These are phyloP conservation scores for Daldinia caldariorum DNA, from an alignment of 495 filamentous ascomycete genomes.

Conservation along the genomic window DNA sequence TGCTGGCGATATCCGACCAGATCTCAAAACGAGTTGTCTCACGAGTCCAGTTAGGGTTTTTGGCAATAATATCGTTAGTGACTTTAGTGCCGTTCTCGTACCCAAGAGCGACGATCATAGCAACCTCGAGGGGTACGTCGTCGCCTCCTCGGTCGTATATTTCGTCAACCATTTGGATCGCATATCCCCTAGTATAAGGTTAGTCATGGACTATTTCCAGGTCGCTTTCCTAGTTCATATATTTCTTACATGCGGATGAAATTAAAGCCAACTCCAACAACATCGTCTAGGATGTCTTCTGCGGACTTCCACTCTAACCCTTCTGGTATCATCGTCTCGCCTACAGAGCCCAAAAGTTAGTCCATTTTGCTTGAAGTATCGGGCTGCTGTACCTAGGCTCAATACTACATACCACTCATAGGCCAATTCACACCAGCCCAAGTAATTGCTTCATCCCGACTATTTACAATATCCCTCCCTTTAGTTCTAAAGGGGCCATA, in stretches of 20 bases:
- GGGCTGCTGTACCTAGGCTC: background rate
- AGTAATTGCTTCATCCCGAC: constrained; percentile 55
- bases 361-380: background rate
- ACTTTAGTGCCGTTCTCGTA: constrained; percentile 57
- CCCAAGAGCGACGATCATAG: constrained; percentile 58
- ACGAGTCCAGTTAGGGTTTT: constrained; percentile 58
- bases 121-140: constrained; percentile 58
- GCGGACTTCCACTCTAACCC: constrained; percentile 64
- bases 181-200: constrained; percentile 51
- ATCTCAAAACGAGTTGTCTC: constrained; percentile 59
- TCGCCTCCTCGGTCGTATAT: constrained; percentile 58
- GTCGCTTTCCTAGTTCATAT: background rate
- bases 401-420: constrained; percentile 37
- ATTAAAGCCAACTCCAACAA: constrained; percentile 62
- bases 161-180: constrained; percentile 68
- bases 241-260: constrained; percentile 58
- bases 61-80: constrained; percentile 52
- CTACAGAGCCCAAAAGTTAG: constrained; percentile 24
- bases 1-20: constrained; percentile 53
- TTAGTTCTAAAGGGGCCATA: constrained; percentile 49
- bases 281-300: constrained; percentile 57
- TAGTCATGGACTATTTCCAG: background rate
- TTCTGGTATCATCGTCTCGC: constrained; percentile 67
- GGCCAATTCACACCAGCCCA: constrained; percentile 68
- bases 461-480: constrained; percentile 60